Evolutionary conservation across 2,329 filamentous ascomycete genomes (phyloP), one percentile per base, ranked within the genome.

Genomic region (Acrodontium crateriforme): DNA sequence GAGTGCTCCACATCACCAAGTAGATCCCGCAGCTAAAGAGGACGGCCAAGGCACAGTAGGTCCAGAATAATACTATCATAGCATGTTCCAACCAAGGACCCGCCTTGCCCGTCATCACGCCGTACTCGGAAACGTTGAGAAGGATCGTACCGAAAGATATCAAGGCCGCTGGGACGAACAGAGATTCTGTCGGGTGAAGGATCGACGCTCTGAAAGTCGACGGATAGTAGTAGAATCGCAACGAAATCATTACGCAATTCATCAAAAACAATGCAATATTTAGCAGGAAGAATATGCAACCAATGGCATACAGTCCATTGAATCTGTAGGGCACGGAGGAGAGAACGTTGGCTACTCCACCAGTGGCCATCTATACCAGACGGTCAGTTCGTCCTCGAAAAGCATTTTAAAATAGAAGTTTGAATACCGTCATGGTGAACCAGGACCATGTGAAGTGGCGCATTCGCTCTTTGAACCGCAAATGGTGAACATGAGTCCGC

Each of bases 91-190:
- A 41, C 61, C 61, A 89, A 3, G 56, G 49, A 0, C 71, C 77
- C 4, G 64, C 62, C 29, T 65, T 54, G n/a, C 31, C 39, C 3
- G 46, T 42, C 2, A 35, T 32, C 5, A 59, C 46, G 2, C 79
- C 81, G 47, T 84, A 89, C 47, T 89, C 73, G 22, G 74, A 78
- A 16, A 79, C 70, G 39, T 83, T 87, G 44, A 82, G 53, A 27
- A 64, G 38, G 22, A 65, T 62, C 0, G 60, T 63, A 7, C 76
- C 80, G 35, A 78, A 66, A 10, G 77, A 82, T 32, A 78, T 71
- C 7, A 65, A 57, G 3, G 63, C 71, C 2, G 80, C 69, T 0
- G 79, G 78, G 10, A 82, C 72, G 47, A 87, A 89, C 1, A 87
- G 61, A 7, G 72, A 78, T 47, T 91, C 82, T 0, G 77, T 74